Evolutionary conservation across 805 yeast genomes (phyloP).

Genomic region (Zygosaccharomyces kombuchaensis): DNA sequence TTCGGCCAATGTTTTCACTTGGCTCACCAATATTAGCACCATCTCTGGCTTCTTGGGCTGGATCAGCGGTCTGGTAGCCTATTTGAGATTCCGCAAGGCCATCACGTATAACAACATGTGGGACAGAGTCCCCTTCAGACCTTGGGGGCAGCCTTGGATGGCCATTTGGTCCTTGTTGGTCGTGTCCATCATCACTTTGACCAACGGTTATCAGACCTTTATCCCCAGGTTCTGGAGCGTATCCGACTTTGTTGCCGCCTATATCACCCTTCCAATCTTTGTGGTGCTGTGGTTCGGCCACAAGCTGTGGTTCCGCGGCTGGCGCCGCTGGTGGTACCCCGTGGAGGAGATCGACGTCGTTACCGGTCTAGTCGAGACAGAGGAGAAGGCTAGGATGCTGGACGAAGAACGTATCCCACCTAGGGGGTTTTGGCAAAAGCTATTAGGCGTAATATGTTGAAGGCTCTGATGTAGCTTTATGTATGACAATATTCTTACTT

Average conservation of each 20-base stretch:
- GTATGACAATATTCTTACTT: no score
- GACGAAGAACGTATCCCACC: conserved; percentile 26
- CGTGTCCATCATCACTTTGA: conserved; percentile 50
- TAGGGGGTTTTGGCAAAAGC: conserved; percentile 16
- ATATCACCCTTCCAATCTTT: conserved; percentile 49
- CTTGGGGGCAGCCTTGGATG: conserved; percentile 53
- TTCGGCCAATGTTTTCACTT: conserved; percentile 51
- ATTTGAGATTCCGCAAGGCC: conserved; percentile 63
- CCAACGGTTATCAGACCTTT: conserved; percentile 72
- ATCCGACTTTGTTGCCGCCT: conserved; percentile 65
- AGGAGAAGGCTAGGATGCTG: conserved; percentile 43
- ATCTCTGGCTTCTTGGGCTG: conserved; percentile 65
- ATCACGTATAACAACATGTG: conserved; percentile 47
- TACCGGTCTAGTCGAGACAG: conserved; percentile 58
- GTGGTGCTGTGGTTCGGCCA: conserved; percentile 55
- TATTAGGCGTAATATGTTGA: conserved; percentile 23
- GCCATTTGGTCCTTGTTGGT: conserved; percentile 51
- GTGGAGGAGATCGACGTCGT: conserved; percentile 55
- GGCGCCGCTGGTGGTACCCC: conserved; percentile 44
- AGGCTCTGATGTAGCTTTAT: no score
- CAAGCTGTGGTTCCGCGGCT: conserved; percentile 43
- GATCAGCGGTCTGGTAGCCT: conserved; percentile 50
- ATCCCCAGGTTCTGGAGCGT: conserved; percentile 46
- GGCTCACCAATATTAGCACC: conserved; percentile 64
- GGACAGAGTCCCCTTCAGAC: conserved; percentile 55